Base-by-base conservation (phyloP, 331 rosid species). In the Prunus yedoensis region DNA sequence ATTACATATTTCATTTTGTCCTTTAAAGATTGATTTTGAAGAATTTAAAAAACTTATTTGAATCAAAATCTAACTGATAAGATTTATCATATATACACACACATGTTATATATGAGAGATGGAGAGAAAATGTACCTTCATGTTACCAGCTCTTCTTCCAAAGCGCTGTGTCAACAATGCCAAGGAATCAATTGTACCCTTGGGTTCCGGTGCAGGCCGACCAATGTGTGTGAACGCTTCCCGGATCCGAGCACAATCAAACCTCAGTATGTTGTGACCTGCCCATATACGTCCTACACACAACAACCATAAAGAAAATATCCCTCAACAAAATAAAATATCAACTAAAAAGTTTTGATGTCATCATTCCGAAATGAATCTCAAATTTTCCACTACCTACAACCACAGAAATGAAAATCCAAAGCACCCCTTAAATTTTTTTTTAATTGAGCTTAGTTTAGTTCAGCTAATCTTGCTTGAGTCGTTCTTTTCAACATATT, bases 61-160 rank as follows among this genome's bases (percentile, higher is more conserved):
- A 10, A 30, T 63, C 25, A 32, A 32, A 63, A 63, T 32, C 66
- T 32, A 63, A 63, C 46, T 5, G 27, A 10, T 18, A 63, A 32
- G 47, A 63, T 35, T 62, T 16, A 62, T 27, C 0, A 3, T 38
- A 5, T 35, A 38, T 1, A 38, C 43, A 17, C n/a, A 17, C 16
- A 52, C 8, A 52, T 17, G 20, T 15, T 52, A 3, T 17, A 52
- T 52, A 52, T 15, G 23, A 79, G 45, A 67, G 71, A 75, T 46
- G 51, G 60, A 63, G 21, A 20, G 67, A 11, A 38, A 32, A 59
- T 43, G 17, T 82, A 94, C 99, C 99, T 94, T 94, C 99, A 95
- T 92, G 86, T 95, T 80, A 38, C 97, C 98, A 76, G 99, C 99
- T 84, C 99, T 92, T 74, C 77, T 85, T 81, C 99, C 99, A 82